A percentile compares a stretch with the other conserved stretches of the same genome.
These are phyloP conservation scores for Triticum urartu DNA, from an alignment of 176 grass and related monocot genomes.

Conservation along the genomic window DNA sequence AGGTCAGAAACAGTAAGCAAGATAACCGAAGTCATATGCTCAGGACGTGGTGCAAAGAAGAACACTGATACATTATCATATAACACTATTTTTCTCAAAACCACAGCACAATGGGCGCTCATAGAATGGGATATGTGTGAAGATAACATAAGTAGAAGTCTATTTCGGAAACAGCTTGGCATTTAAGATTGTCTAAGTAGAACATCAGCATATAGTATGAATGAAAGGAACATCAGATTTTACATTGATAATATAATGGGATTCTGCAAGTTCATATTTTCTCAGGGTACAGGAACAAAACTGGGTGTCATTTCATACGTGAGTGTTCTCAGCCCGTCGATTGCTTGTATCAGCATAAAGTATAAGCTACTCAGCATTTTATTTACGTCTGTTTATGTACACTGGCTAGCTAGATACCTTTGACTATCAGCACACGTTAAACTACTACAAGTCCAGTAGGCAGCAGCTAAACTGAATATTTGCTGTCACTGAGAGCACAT, in stretches of 20 bases:
- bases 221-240: background rate
- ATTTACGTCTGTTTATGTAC: background rate
- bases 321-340: background rate
- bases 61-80: background rate
- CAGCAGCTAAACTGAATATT: constrained; percentile 20
- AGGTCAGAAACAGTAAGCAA: background rate
- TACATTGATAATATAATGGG: background rate
- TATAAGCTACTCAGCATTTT: background rate
- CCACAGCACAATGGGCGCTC: background rate
- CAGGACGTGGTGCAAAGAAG: background rate
- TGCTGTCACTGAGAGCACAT: background rate
- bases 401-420: background rate
- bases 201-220: background rate
- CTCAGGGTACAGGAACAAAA: background rate
- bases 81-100: background rate
- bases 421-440: background rate
- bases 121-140: background rate
- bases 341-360: background rate
- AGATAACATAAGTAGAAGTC: background rate
- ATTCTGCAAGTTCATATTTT: background rate
- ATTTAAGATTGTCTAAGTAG: background rate
- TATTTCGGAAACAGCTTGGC: background rate
- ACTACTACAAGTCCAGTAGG: constrained; percentile 9
- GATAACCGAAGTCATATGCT: background rate
- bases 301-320: background rate